Conservation (phyloP, 345 rosid genomes). For the Salix suchowensis region DNA sequence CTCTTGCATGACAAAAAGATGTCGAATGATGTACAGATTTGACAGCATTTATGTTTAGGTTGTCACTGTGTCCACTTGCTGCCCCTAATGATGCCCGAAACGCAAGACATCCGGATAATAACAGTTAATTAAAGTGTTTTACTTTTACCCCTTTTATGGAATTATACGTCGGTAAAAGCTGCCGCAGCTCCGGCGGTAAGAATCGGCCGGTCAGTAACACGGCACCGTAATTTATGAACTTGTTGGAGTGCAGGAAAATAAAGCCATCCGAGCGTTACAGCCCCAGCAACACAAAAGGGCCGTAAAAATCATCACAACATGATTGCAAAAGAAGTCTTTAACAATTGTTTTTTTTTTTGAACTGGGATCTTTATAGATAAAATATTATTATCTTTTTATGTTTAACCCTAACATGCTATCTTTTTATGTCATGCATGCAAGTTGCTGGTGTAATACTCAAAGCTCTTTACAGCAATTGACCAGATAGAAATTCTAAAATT, state of each 20-base stretch:
- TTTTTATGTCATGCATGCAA: too few relatives aligned
- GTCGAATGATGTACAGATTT: too few relatives aligned
- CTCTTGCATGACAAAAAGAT: too few relatives aligned
- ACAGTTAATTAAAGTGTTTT: background rate
- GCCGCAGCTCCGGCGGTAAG: background rate
- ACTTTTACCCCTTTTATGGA: background rate
- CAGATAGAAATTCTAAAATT: too few relatives aligned
- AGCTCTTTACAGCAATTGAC: too few relatives aligned
- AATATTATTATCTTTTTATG: background rate
- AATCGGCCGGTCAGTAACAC: too few relatives aligned
- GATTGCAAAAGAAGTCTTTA: slow-evolving; percentile 14
- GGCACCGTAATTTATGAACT: too few relatives aligned
- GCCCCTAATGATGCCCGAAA: background rate
- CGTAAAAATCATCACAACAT: slow-evolving; percentile 26
- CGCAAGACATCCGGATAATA: background rate
- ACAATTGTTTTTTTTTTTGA: too few relatives aligned
- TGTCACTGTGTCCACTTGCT: background rate
- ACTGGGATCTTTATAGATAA: too few relatives aligned
- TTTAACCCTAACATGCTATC: background rate
- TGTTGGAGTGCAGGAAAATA: background rate
- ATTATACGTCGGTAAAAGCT: background rate
- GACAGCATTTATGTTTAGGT: background rate
- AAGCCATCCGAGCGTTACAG: background rate
- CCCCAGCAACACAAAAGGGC: background rate
- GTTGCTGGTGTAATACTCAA: too few relatives aligned